These are phyloP conservation scores for Triticum aestivum DNA, from an alignment of 176 grass and related monocot genomes.

Conservation along the genomic window IWGSC_CS_RefSeq_v2.1 NC_057809.1:596679445-596679944, in stretches of 20 bases:
- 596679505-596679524: too few relatives aligned
- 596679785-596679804: not conserved
- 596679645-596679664: too few relatives aligned
- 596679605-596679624: slow-evolving; percentile 33
- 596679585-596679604: too few relatives aligned
- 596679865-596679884: too few relatives aligned
- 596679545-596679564: too few relatives aligned
- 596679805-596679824: not conserved
- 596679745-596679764: not conserved
- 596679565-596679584: too few relatives aligned
- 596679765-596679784: not conserved
- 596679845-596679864: too few relatives aligned
- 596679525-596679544: too few relatives aligned
- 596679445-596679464: too few relatives aligned
- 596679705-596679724: not conserved
- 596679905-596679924: not conserved
- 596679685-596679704: not conserved
- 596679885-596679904: too few relatives aligned
- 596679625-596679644: not conserved
- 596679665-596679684: not conserved
- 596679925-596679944: not conserved
- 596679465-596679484: too few relatives aligned
- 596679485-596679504: too few relatives aligned
- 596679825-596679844: not conserved
- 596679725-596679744: not conserved